A percentile compares a stretch with the other conserved stretches of the same genome.
phyloP scores from a whole-genome alignment of 1,284 basidiomycete species.

The Trametes versicolor region DNA sequence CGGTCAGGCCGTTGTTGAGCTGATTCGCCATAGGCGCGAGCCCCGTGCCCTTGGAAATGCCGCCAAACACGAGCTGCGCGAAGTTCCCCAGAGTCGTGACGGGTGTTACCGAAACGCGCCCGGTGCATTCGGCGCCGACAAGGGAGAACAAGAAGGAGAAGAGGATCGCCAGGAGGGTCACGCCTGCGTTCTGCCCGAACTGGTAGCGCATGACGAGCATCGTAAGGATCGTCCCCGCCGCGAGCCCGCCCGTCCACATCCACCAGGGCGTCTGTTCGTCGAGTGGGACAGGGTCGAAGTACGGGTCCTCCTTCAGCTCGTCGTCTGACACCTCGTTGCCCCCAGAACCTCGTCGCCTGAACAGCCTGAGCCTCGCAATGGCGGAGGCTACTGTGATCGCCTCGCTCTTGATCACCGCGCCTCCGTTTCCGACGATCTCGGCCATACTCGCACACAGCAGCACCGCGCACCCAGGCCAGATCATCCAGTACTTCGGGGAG shows the following conservation, averaged over 20 bases:
- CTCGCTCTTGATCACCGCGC: conserved; percentile 27
- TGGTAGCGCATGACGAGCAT: conserved; percentile 65
- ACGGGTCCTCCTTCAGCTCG: conserved; percentile 50
- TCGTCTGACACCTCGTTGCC: conserved; percentile 5
- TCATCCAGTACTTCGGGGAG: conserved; percentile 73
- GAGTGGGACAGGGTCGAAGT: conserved; percentile 52
- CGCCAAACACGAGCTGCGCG: conserved; percentile 54
- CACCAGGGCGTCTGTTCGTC: conserved; percentile 63
- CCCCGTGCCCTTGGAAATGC: conserved; percentile 59
- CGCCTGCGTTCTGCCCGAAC: conserved; percentile 60
- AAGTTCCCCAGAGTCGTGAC: conserved; percentile 65
- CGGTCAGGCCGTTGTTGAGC: conserved; percentile 67
- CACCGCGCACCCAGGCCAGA: conserved; percentile 71
- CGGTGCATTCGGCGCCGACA: conserved; percentile 68
- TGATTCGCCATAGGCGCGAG: conserved; percentile 51
- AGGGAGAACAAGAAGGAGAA: conserved; percentile 63
- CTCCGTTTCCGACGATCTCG: conserved; percentile 36
- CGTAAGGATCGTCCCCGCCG: conserved; percentile 59
- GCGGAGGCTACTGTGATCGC: conserved; percentile 27
- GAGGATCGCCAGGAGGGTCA: conserved; percentile 68
- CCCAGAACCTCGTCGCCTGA: not conserved
- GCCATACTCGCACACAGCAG: conserved; percentile 53
- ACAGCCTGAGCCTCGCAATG: conserved; percentile 6
- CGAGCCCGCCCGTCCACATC: conserved; percentile 65
- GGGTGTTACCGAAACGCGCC: conserved; percentile 68